A percentile compares a stretch with the other conserved stretches of the same genome.
These are phyloP conservation scores for Trichoderma simmonsii DNA, from an alignment of 2,329 filamentous ascomycete genomes.

Conservation along the genomic window DNA sequence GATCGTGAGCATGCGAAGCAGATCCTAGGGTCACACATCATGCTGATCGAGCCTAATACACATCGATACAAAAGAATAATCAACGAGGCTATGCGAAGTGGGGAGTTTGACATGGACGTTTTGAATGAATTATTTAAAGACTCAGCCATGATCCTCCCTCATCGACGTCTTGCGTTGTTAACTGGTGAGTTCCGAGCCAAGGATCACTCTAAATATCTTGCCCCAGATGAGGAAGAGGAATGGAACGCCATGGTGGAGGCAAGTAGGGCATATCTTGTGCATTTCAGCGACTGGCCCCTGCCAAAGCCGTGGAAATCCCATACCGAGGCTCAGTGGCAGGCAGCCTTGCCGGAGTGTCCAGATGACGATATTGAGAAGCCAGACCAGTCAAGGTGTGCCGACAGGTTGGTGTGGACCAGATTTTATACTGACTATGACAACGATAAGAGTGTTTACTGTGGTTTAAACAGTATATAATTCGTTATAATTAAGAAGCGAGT, in stretches of 20 bases:
- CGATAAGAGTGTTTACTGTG: not conserved
- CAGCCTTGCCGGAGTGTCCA: not conserved
- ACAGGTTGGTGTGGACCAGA: not conserved
- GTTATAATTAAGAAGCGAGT: not conserved
- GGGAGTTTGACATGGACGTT: not conserved
- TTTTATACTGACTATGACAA: not conserved
- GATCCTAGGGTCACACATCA: not conserved
- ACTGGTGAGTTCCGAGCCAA: not conserved
- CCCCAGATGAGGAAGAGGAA: conserved; percentile 38
- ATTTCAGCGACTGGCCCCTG: conserved; percentile 70
- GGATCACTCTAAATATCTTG: not conserved
- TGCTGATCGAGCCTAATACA: not conserved
- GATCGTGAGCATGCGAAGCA: not conserved
- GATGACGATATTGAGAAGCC: not conserved
- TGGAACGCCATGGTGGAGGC: conserved; percentile 51
- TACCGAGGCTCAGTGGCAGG: not conserved
- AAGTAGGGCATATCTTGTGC: conserved; percentile 56
- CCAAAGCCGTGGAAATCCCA: conserved; percentile 52
- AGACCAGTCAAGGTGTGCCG: not conserved
- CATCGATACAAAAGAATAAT: not conserved
- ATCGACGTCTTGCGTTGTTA: not conserved
- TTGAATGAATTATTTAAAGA: not conserved
- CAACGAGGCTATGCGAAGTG: not conserved
- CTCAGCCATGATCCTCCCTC: not conserved
- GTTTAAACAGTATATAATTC: not conserved